Conservation (phyloP, 2,329 filamentous ascomycete genomes). For the Fusarium chaquense region DNA sequence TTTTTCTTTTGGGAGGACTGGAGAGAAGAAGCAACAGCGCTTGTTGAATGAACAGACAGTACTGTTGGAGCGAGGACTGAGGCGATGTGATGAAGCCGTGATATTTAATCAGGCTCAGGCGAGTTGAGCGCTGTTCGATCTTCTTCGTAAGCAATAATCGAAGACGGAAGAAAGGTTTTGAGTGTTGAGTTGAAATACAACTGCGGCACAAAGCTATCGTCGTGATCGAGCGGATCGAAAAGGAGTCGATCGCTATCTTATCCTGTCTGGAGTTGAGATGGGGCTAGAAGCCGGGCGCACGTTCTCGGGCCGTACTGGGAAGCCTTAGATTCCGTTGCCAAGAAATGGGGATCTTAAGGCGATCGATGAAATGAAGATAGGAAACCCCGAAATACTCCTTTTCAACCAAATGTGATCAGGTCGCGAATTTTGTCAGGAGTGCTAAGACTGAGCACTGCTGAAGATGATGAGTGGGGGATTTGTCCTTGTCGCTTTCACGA, state of each 20-base stretch:
- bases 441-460: constrained; percentile 37
- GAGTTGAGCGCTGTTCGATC: constrained; percentile 32
- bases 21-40: constrained; percentile 5
- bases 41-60: constrained; percentile 9
- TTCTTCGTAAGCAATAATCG: constrained; percentile 34
- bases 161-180: constrained; percentile 13
- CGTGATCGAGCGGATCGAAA: constrained; percentile 15
- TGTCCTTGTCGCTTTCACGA: constrained; percentile 40
- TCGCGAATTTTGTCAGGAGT: constrained; percentile 24
- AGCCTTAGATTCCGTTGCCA: constrained; percentile 7
- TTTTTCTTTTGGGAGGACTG: constrained; percentile 48
- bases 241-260: constrained; percentile 26
- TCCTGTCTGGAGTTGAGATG: constrained; percentile 20
- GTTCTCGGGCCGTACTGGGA: constrained; percentile 21
- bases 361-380: constrained; percentile 19
- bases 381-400: constrained; percentile 6
- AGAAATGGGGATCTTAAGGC: constrained; percentile 5
- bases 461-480: constrained; percentile 32
- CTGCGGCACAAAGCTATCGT: constrained; percentile 17
- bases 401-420: constrained; percentile 14
- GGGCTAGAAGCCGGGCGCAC: constrained; percentile 5
- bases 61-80: constrained; percentile 7
- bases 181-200: constrained; percentile 3
- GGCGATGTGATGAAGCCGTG: constrained; percentile 20
- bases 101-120: constrained; percentile 31